Evolutionary conservation across 2,329 filamentous ascomycete genomes (phyloP).

Genomic region (Fusarium scirpi): DNA sequence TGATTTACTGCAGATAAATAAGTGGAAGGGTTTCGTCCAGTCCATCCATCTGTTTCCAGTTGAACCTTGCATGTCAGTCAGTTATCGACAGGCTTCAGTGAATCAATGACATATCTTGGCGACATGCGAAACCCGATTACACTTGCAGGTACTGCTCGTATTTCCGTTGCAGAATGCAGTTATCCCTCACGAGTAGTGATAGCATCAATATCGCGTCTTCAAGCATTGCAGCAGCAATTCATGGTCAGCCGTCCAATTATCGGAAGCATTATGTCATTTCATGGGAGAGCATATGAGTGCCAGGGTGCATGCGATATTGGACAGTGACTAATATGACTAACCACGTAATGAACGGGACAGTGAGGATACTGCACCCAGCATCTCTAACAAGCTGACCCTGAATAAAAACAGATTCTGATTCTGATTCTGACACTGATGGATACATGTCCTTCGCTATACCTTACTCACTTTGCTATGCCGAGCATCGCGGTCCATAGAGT

Average conservation of each 20-base stretch:
- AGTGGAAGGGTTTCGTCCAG: background rate
- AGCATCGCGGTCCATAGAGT: background rate
- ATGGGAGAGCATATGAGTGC: background rate
- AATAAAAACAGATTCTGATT: background rate
- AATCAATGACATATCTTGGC: slow-evolving; percentile 20
- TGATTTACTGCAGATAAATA: slow-evolving; percentile 7
- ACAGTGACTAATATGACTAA: slow-evolving; percentile 26
- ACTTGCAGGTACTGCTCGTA: background rate
- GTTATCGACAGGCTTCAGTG: slow-evolving; percentile 9
- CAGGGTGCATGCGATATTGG: slow-evolving; percentile 17
- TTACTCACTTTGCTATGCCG: background rate
- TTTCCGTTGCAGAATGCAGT: background rate
- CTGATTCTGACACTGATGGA: background rate
- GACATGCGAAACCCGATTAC: background rate
- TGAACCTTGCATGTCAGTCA: slow-evolving; percentile 11
- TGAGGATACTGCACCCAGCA: background rate
- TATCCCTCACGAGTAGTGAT: background rate
- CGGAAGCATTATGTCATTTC: slow-evolving; percentile 8
- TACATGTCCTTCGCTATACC: background rate
- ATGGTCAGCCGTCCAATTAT: background rate
- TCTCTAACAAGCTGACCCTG: background rate
- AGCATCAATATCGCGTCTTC: background rate
- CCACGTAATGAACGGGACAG: slow-evolving; percentile 19
- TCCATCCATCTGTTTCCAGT: slow-evolving; percentile 16
- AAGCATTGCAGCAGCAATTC: background rate